A percentile compares a stretch with the other conserved stretches of the same genome.
phyloP scores from a whole-genome alignment of 768 basidiomycete genomes.

The Psilocybe azurescens region DNA sequence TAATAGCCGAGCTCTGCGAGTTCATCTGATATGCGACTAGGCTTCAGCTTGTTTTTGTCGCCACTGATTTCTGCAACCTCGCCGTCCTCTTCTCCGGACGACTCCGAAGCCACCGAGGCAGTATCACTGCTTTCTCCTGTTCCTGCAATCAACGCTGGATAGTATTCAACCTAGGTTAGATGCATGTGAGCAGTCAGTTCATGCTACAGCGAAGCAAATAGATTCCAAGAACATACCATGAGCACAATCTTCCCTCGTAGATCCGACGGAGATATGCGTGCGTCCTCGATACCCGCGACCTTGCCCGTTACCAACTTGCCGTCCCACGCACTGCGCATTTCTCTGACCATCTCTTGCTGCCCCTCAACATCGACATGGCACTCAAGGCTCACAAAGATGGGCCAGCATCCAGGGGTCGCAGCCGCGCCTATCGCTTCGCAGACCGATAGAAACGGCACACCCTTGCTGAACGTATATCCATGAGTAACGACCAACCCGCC shows the following conservation, averaged over 20 bases:
- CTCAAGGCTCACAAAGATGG: slow-evolving; percentile 64
- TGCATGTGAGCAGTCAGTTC: not conserved
- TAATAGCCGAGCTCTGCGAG: slow-evolving; percentile 65
- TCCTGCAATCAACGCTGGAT: slow-evolving; percentile 36
- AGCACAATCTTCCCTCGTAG: slow-evolving; percentile 59
- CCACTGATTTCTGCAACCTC: slow-evolving; percentile 22
- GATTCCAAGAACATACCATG: slow-evolving; percentile 47
- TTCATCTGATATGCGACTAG: slow-evolving; percentile 46
- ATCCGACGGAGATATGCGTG: slow-evolving; percentile 46
- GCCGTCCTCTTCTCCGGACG: slow-evolving; percentile 31
- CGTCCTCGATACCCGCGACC: slow-evolving; percentile 42
- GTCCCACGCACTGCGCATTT: slow-evolving; percentile 58
- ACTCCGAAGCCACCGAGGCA: slow-evolving; percentile 28
- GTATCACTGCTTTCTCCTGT: slow-evolving; percentile 26
- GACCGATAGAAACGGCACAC: slow-evolving; percentile 55
- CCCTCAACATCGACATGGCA: slow-evolving; percentile 59
- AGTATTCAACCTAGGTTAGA: slow-evolving; percentile 56
- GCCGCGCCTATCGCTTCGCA: slow-evolving; percentile 55
- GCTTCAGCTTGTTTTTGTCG: slow-evolving; percentile 25
- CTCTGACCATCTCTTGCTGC: slow-evolving; percentile 57
- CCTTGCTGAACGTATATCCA: slow-evolving; percentile 61
- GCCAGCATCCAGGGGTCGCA: slow-evolving; percentile 51
- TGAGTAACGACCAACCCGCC: slow-evolving; percentile 64
- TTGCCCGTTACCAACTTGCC: slow-evolving; percentile 49
- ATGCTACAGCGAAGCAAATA: no score